Evolutionary conservation across 2,329 filamentous ascomycete genomes (phyloP), one percentile per base, ranked within the genome.

Genomic region (Paraphaeosphaeria minitans): DNA sequence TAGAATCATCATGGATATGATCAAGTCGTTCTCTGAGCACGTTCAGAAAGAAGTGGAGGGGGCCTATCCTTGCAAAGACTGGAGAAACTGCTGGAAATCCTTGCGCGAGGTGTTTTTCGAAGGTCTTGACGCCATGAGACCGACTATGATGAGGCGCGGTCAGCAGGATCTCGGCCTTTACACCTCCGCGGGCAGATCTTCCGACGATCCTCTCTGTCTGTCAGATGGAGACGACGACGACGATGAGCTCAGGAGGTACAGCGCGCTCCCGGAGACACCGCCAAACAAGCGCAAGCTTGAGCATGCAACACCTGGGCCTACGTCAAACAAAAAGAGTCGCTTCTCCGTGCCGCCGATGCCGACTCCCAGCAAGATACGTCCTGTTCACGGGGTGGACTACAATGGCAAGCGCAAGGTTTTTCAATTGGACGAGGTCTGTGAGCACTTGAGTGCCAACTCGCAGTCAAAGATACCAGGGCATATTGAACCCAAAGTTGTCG

Each of bases 1-100:
- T n/a, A 79, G 87, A 0, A 85, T 87, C 10, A 82, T 96, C 0
- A 83, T 83, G 21, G 82, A 83, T 1, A 84, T 86, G 12, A 72
- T 94, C 80, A 13, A 78, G 78, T 0, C 42, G 13, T 88, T 94
- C 60, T 82, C 84, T 0, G 76, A 80, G 0, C 70, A 79, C 0
- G 80, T 92, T 0, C 79, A 83, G 4, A 76, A 79, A 0, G 79
- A 87, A 0, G 76, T 91, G 6, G 79, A 83, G 21, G 82, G 86
- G 8, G 81, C 83, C 0, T 71, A 71, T 1, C 67, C 72, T 0
- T 59, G 70, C 3, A 78, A 78, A n/a, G 59, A 71, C 0, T 79
- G 85, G 56, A 75, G 78, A 8, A 79, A 77, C 13, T 58, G 67
- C 0, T 85, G 81, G 79, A 71, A 70, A 0, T 60, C 71, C 0